phyloP scores from a whole-genome alignment of 2,329 filamentous ascomycete genomes.

The Fusarium praegraminearum region DNA sequence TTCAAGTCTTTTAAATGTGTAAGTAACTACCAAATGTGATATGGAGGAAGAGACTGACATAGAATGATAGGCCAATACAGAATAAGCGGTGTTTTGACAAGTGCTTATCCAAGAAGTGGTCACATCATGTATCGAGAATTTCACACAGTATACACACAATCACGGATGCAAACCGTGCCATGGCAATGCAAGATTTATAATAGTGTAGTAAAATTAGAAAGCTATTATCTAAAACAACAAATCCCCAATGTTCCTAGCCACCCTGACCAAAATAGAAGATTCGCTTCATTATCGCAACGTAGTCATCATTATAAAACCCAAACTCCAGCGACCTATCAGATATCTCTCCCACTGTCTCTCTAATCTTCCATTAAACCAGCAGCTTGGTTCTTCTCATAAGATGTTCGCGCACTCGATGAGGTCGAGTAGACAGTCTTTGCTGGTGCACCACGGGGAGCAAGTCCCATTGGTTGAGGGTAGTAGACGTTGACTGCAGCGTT shows the following conservation, averaged over 20 bases:
- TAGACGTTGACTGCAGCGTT: conserved; percentile 8
- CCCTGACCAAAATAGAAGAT: neutral
- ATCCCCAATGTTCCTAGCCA: too few species aligned
- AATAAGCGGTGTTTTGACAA: neutral
- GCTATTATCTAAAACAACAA: neutral
- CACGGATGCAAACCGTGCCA: accelerated
- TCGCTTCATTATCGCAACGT: neutral
- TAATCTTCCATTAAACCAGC: neutral
- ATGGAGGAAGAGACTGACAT: neutral
- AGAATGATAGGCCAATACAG: accelerated
- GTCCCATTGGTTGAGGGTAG: neutral
- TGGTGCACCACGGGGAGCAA: neutral
- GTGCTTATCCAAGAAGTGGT: too few species aligned
- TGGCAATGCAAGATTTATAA: accelerated
- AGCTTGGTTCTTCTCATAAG: neutral
- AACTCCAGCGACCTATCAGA: neutral
- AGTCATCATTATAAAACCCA: neutral
- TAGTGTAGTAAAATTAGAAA: neutral
- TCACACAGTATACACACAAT: accelerated
- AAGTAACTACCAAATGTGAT: neutral
- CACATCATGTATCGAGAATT: too few species aligned
- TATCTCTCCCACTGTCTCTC: neutral
- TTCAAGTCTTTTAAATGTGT: neutral
- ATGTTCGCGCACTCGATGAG: neutral
- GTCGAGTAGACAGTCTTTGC: neutral